Conservation (phyloP, 225 moss, liverwort and hornwort genomes). For the Sphagnum tenellum region DNA sequence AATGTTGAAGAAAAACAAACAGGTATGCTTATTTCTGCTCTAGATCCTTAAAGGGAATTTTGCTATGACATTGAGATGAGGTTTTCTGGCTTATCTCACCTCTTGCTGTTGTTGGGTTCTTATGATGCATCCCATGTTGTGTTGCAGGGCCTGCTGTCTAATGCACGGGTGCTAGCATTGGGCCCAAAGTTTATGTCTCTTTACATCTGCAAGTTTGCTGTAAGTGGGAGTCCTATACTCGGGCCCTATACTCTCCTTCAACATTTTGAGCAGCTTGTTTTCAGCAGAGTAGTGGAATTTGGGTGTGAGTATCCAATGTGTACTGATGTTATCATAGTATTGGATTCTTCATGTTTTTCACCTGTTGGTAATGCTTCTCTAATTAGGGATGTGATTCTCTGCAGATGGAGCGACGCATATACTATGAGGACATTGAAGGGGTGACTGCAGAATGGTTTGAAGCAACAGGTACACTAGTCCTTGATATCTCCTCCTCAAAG, state of each 20-base stretch:
- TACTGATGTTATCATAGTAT: too few species aligned
- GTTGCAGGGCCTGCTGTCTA: slow-evolving; percentile 70
- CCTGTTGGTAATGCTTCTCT: background rate
- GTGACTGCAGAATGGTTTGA: slow-evolving; percentile 94
- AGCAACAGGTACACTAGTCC: slow-evolving; percentile 75
- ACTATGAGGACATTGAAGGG: slow-evolving; percentile 93
- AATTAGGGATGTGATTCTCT: background rate
- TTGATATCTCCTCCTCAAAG: slow-evolving; percentile 65
- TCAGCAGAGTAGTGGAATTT: background rate
- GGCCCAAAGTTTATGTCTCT: slow-evolving; percentile 97
- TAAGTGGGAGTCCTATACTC: slow-evolving; percentile 17
- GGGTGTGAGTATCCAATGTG: too few species aligned
- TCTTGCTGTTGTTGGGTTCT: background rate
- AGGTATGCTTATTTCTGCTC: slow-evolving; percentile 15
- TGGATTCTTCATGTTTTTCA: background rate
- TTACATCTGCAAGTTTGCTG: slow-evolving; percentile 82
- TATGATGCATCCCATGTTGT: background rate
- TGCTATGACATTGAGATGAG: too few species aligned
- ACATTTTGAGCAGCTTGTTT: background rate
- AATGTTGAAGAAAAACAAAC: slow-evolving; percentile 71
- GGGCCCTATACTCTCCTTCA: too few species aligned
- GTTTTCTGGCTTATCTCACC: background rate
- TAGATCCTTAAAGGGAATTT: too few species aligned
- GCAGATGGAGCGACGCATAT: slow-evolving; percentile 97
- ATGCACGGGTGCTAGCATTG: slow-evolving; percentile 82